Conservation (phyloP, 2,329 filamentous ascomycete genomes). For the Curvularia sp. region DNA sequence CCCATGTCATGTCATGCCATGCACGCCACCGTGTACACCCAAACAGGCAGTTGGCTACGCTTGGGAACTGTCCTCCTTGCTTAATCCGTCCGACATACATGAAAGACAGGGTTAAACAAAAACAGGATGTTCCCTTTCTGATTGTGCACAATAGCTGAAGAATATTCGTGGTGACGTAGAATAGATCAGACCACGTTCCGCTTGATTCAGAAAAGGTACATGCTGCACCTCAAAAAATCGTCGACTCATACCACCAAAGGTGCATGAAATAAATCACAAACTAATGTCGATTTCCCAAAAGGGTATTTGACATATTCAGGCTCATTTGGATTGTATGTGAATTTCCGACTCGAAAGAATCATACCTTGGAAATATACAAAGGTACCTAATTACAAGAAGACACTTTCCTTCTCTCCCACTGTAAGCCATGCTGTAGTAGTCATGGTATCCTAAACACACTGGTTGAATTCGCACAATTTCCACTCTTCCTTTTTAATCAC, state of each 20-base stretch:
- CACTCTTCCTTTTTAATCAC: background rate
- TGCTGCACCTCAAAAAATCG: too few relatives aligned
- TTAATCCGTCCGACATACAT: background rate
- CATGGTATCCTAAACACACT: background rate
- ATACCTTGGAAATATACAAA: background rate
- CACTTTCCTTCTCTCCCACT: background rate
- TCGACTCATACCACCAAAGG: too few relatives aligned
- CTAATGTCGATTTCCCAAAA: too few relatives aligned
- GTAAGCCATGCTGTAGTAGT: background rate
- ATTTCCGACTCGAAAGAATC: too few relatives aligned
- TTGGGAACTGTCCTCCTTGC: background rate
- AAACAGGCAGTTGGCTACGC: background rate
- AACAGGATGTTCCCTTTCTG: background rate
- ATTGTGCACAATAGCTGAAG: background rate
- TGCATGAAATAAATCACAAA: too few relatives aligned
- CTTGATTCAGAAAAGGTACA: too few relatives aligned
- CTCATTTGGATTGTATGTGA: too few relatives aligned
- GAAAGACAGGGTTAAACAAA: background rate
- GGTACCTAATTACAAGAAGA: background rate
- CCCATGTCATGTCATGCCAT: background rate
- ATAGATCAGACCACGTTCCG: too few relatives aligned
- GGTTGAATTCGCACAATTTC: too few relatives aligned
- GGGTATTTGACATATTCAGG: too few relatives aligned
- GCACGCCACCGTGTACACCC: conserved; percentile 6
- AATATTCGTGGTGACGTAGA: too few relatives aligned